Evolutionary conservation across 2,329 filamentous ascomycete genomes (phyloP).

Genomic region (Fusarium denticulatum): DNA sequence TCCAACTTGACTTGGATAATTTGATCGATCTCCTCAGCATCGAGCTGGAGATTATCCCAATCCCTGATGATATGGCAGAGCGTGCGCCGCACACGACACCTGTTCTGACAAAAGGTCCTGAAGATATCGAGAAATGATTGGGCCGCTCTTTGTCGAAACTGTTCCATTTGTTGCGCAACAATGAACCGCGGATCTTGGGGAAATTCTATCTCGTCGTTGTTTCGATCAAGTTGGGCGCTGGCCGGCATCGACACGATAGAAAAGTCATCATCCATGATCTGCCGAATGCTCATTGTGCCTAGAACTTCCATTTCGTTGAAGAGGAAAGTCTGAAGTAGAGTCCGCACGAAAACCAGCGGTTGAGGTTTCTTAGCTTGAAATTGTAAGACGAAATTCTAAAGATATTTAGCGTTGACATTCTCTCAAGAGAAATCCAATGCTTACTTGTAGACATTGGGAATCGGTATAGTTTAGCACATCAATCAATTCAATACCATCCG

Average conservation of each 20-base stretch:
- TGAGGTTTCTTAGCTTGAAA: conserved; percentile 85
- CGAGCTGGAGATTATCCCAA: conserved; percentile 85
- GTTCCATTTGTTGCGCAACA: conserved; percentile 78
- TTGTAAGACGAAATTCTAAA: conserved; percentile 74
- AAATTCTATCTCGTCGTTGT: conserved; percentile 80
- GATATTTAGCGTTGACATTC: not conserved
- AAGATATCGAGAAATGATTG: conserved; percentile 86
- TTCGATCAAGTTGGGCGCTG: conserved; percentile 74
- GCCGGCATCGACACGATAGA: conserved; percentile 78
- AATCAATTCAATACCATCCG: conserved; percentile 75
- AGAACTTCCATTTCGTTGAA: conserved; percentile 77
- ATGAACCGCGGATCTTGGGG: conserved; percentile 78
- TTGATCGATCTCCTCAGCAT: conserved; percentile 81
- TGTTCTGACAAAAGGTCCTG: conserved; percentile 86
- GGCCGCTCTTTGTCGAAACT: conserved; percentile 68
- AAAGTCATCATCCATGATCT: conserved; percentile 86
- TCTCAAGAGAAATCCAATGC: conserved; percentile 30
- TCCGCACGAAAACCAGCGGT: conserved; percentile 84
- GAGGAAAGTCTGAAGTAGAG: conserved; percentile 79
- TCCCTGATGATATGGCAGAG: conserved; percentile 84
- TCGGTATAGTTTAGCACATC: conserved; percentile 74
- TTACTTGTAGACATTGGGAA: conserved; percentile 75
- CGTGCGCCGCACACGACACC: conserved; percentile 88
- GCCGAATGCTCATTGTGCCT: conserved; percentile 73
- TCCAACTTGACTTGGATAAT: conserved; percentile 69